These are phyloP conservation scores for Tolypocladium nubicola DNA, from an alignment of 2,329 filamentous ascomycete genomes.

Conservation along the genomic window DNA sequence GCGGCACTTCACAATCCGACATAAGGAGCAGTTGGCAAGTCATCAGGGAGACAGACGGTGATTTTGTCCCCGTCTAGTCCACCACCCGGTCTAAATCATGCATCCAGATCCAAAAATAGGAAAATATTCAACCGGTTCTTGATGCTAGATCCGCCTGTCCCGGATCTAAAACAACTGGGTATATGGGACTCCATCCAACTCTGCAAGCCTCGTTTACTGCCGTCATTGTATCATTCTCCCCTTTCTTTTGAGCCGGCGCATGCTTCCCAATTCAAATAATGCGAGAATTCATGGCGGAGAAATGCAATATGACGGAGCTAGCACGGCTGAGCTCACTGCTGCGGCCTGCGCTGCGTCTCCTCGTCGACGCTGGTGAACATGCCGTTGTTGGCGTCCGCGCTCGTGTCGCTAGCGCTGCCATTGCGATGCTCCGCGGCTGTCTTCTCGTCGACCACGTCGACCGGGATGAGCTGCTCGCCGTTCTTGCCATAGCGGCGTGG, in stretches of 20 bases:
- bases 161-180: neutral
- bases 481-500: conserved; percentile 48
- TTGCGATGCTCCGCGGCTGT: conserved; percentile 15
- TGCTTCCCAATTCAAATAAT: neutral
- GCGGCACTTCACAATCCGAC: neutral
- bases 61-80: neutral
- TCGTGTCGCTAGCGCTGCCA: conserved; percentile 15
- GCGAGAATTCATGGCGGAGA: neutral
- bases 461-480: conserved; percentile 42
- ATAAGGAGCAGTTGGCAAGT: neutral
- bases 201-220: neutral
- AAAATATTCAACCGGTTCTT: neutral
- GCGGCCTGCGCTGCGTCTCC: conserved; percentile 17
- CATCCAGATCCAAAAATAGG: neutral
- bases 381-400: conserved; percentile 9
- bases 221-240: neutral
- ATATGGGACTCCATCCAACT: neutral
- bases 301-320: neutral
- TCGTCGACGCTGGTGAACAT: conserved; percentile 22
- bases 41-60: neutral
- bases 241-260: neutral
- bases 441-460: conserved; percentile 31
- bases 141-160: neutral
- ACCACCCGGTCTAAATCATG: too few species aligned
- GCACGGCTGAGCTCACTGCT: conserved; percentile 1